phyloP scores from a whole-genome alignment of 1,139 yeast genomes.

The Debaryomyces sp. region DNA sequence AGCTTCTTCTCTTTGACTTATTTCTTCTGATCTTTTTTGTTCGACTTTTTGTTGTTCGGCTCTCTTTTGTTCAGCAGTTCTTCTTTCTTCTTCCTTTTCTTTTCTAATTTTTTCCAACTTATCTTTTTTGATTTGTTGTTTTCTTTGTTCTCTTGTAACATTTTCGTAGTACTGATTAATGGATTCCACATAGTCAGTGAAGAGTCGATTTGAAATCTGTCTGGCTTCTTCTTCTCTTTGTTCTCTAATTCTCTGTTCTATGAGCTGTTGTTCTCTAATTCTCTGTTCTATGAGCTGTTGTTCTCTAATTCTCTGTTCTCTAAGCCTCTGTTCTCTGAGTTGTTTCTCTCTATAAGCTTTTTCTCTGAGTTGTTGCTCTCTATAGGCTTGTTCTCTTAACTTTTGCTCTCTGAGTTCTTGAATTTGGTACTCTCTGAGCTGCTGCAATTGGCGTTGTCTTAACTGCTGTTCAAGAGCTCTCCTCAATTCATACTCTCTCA shows the following conservation, averaged over 20 bases:
- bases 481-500: not conserved
- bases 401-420: conserved; percentile 7
- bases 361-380: conserved; percentile 7
- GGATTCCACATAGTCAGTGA: not conserved
- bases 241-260: conserved; percentile 2
- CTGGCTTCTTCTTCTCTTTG: conserved; percentile 4
- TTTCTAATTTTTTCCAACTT: conserved; percentile 8
- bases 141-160: conserved; percentile 5
- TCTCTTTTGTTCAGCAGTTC: conserved; percentile 9
- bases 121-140: conserved; percentile 9
- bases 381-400: conserved; percentile 1
- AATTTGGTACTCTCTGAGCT: conserved; percentile 4
- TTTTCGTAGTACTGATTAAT: not conserved
- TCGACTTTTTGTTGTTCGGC: not conserved
- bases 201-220: not conserved
- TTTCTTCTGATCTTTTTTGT: conserved; percentile 3
- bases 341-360: too few species aligned
- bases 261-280: conserved; percentile 6
- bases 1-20: conserved; percentile 6
- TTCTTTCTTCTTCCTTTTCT: conserved; percentile 9
- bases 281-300: conserved; percentile 3
- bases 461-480: not conserved
- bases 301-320: conserved; percentile 11
- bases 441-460: not conserved
- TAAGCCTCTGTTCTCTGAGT: conserved; percentile 13